Conservation (phyloP, 2,329 filamentous ascomycete genomes). For the Alternaria metachromatica region DNA sequence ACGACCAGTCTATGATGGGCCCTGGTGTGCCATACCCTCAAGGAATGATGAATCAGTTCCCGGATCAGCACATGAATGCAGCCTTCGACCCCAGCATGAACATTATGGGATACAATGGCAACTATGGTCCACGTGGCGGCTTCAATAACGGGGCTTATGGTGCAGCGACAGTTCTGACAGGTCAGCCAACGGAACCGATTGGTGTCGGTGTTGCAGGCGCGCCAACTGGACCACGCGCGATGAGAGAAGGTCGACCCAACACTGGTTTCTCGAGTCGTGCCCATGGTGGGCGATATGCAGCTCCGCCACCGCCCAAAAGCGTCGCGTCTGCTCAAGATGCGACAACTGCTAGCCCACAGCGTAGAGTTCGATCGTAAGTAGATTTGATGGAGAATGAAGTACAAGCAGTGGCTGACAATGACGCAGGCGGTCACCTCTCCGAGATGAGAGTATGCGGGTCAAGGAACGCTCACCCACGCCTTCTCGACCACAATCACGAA, state of each 20-base stretch:
- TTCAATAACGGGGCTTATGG: conserved; percentile 49
- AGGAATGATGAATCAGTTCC: conserved; percentile 54
- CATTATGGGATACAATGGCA: conserved; percentile 48
- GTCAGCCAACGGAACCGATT: conserved; percentile 44
- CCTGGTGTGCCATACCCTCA: conserved; percentile 32
- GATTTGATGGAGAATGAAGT: background rate
- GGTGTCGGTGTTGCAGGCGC: conserved; percentile 71
- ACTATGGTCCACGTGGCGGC: conserved; percentile 55
- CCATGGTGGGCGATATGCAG: conserved; percentile 37
- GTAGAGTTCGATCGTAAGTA: conserved; percentile 41
- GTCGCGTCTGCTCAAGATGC: conserved; percentile 28
- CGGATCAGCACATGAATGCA: conserved; percentile 58
- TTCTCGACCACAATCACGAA: conserved; percentile 50
- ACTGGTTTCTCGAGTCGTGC: conserved; percentile 73
- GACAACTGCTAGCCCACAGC: conserved; percentile 32
- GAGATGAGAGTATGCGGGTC: conserved; percentile 42
- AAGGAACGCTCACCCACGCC: conserved; percentile 51
- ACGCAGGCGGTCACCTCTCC: conserved; percentile 39
- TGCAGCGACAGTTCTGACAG: conserved; percentile 46
- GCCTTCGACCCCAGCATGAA: conserved; percentile 49
- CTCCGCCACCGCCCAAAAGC: conserved; percentile 24
- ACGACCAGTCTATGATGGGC: conserved; percentile 38
- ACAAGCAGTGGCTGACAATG: conserved; percentile 7
- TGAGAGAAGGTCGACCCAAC: conserved; percentile 87
- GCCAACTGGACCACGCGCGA: conserved; percentile 91